phyloP scores from a whole-genome alignment of 441 rosid species.

The Populus hybrid region DNA sequence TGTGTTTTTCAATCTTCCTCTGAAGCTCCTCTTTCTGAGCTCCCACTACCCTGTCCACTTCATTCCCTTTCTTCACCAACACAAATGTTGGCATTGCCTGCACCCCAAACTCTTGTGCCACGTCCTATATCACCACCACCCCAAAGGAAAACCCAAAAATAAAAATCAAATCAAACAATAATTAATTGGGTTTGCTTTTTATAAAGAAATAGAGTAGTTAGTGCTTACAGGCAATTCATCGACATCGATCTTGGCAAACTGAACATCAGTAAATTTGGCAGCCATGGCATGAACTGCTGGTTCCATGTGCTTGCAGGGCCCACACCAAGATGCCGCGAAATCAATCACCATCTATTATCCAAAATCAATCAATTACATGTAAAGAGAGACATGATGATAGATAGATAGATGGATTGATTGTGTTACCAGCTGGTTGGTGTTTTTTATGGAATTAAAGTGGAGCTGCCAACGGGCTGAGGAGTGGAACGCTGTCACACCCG shows the following conservation, averaged over 20 bases:
- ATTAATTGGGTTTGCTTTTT: background rate
- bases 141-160: background rate
- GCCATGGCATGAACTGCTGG: slow-evolving; percentile 55
- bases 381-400: background rate
- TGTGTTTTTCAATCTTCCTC: slow-evolving; percentile 47
- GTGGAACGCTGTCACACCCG: slow-evolving; percentile 42
- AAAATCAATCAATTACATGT: background rate
- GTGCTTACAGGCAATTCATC: slow-evolving; percentile 65
- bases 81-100: slow-evolving; percentile 92
- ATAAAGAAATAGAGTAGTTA: background rate
- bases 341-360: slow-evolving; percentile 67
- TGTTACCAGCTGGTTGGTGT: slow-evolving; percentile 54
- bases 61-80: slow-evolving; percentile 73
- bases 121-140: slow-evolving; percentile 38
- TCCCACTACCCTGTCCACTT: slow-evolving; percentile 66
- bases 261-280: slow-evolving; percentile 43
- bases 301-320: slow-evolving; percentile 73
- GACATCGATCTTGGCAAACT: slow-evolving; percentile 77
- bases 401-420: background rate
- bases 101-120: slow-evolving; percentile 63
- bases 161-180: background rate
- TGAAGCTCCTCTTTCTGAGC: slow-evolving; percentile 60
- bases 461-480: slow-evolving; percentile 72
- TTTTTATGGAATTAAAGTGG: slow-evolving; percentile 62
- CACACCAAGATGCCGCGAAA: slow-evolving; percentile 86